A percentile compares a stretch with the other conserved stretches of the same genome.
Evolutionary conservation across 768 basidiomycete genomes (phyloP).

Genomic region (Hypsizygus marmoreus): DNA sequence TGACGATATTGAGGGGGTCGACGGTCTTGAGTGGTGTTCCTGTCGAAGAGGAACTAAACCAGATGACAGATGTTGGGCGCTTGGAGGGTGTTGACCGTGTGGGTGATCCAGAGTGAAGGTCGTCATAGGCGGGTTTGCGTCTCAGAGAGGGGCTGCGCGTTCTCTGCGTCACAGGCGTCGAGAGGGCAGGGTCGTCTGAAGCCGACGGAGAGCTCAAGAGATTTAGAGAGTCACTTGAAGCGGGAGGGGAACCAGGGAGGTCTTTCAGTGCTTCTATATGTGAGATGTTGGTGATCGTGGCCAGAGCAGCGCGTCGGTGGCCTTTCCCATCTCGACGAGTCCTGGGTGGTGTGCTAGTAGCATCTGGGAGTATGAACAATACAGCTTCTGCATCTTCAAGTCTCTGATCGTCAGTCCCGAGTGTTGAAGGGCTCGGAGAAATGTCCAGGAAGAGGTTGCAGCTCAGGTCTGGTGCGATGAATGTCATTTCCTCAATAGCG

Average conservation of each 20-base stretch:
- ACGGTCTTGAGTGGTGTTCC: constrained; percentile 2
- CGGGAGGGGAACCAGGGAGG: neutral
- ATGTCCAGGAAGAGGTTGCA: constrained; percentile 12
- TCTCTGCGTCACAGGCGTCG: constrained; percentile 5
- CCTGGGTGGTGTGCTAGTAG: constrained; percentile 13
- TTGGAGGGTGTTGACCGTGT: constrained; percentile 2
- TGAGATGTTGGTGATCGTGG: constrained; percentile 13
- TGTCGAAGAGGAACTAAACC: constrained; percentile 3
- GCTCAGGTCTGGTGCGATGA: neutral
- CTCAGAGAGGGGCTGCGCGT: constrained; percentile 12
- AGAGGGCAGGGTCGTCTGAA: constrained; percentile 7
- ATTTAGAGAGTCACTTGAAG: too few relatives aligned
- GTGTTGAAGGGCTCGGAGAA: neutral
- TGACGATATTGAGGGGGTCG: constrained; percentile 20
- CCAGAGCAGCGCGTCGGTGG: constrained; percentile 15
- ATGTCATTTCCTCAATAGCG: neutral
- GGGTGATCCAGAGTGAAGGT: constrained; percentile 12
- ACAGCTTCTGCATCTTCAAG: neutral
- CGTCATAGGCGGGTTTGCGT: constrained; percentile 6
- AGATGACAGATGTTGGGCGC: constrained; percentile 1
- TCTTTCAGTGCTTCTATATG: neutral
- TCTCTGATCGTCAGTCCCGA: neutral
- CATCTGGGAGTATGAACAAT: constrained; percentile 9
- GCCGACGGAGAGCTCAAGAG: too few relatives aligned
- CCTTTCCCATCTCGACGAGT: constrained; percentile 8